These are phyloP conservation scores for Vanilla planifolia DNA, from an alignment of 106 monocot species.

Conservation along the genomic window DNA sequence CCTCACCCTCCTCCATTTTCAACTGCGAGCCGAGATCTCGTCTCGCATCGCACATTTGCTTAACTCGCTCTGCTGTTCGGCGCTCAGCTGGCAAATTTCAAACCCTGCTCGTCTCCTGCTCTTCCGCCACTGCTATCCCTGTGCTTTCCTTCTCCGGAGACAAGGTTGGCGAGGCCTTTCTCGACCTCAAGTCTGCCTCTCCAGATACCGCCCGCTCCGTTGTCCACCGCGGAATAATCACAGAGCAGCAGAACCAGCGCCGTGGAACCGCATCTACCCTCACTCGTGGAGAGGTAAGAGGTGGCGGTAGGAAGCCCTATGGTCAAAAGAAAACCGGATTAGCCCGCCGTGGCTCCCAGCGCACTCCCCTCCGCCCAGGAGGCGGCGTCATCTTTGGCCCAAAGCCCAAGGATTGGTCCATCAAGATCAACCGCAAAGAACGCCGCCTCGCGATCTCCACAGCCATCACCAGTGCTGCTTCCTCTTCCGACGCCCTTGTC, in stretches of 20 bases:
- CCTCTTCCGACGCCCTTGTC: slow-evolving; percentile 45
- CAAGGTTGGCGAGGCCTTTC: slow-evolving; percentile 32
- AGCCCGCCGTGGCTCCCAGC: slow-evolving; percentile 82
- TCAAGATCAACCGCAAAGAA: slow-evolving; percentile 99
- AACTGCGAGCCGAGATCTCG: too few species aligned
- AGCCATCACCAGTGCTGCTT: slow-evolving; percentile 69
- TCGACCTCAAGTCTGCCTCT: slow-evolving; percentile 69
- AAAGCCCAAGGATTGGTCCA: slow-evolving; percentile 89
- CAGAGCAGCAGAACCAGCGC: slow-evolving; percentile 77
- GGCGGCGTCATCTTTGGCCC: slow-evolving; percentile 95
- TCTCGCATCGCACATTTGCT: too few species aligned
- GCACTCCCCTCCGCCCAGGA: slow-evolving; percentile 89
- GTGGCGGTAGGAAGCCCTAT: slow-evolving; percentile 87
- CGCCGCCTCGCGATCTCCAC: slow-evolving; percentile 86
- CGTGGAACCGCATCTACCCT: slow-evolving; percentile 95
- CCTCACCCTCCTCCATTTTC: background rate
- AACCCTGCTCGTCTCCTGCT: background rate
- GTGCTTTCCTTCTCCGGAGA: slow-evolving; percentile 73
- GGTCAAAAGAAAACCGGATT: slow-evolving; percentile 83
- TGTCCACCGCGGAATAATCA: slow-evolving; percentile 82
- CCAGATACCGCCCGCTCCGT: slow-evolving; percentile 79
- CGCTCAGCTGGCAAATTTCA: background rate
- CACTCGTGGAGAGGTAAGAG: slow-evolving; percentile 85
- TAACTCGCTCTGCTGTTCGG: background rate
- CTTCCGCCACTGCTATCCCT: slow-evolving; percentile 37